phyloP scores from a whole-genome alignment of 768 basidiomycete species.

The Gelatoporia subvermispora region DNA sequence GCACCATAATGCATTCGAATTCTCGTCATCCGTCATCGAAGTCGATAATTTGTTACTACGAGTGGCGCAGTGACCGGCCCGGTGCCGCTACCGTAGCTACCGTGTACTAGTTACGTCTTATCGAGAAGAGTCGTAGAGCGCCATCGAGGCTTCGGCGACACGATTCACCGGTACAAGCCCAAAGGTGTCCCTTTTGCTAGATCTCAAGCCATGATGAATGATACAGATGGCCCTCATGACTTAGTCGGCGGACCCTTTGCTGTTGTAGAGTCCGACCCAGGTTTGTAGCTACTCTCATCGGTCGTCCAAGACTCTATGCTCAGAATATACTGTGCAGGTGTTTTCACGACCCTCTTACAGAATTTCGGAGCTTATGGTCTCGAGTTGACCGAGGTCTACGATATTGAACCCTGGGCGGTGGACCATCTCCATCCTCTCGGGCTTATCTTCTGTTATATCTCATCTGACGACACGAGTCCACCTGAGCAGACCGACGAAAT shows the following conservation, averaged over 20 bases:
- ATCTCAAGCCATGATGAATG: no score
- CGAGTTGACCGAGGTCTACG: slow-evolving; percentile 55
- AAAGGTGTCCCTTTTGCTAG: no score
- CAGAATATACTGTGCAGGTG: slow-evolving; percentile 29
- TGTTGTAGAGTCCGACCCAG: slow-evolving; percentile 49
- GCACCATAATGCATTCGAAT: no score
- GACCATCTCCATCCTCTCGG: slow-evolving; percentile 55
- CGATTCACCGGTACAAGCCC: no score
- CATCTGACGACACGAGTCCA: slow-evolving; percentile 35
- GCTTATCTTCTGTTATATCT: slow-evolving; percentile 61
- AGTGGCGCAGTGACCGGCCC: no score
- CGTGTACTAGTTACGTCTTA: no score
- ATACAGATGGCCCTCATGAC: no score
- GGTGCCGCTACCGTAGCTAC: no score
- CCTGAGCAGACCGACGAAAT: slow-evolving; percentile 1
- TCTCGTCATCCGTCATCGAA: no score
- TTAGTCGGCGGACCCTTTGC: slow-evolving; percentile 61
- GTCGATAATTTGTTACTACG: no score
- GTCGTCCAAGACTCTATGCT: neutral
- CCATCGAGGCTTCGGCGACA: no score
- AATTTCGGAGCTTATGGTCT: slow-evolving; percentile 48
- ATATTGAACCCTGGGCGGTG: slow-evolving; percentile 60
- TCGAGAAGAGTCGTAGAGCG: no score
- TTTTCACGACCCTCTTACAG: slow-evolving; percentile 54
- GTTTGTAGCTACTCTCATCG: slow-evolving; percentile 14